Evolutionary conservation across 441 rosid species (phyloP), one percentile per base, ranked within the genome.

Genomic region (Erodium trifolium): DNA sequence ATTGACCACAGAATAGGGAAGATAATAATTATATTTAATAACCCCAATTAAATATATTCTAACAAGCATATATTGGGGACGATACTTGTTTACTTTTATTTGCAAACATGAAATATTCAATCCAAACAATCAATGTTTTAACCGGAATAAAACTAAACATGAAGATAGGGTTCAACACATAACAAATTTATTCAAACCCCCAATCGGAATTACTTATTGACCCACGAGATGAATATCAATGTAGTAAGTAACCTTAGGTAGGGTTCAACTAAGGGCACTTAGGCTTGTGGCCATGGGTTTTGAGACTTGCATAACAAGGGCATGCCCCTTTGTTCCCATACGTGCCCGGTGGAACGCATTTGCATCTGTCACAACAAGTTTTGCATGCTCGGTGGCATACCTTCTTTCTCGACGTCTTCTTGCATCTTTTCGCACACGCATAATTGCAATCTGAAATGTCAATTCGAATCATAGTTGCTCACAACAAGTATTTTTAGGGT

Each of bases 271-370:
- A 88, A 65, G 90, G 95, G 83, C 95, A 89, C 76, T 84, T 89
- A 75, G 73, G 95, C 75, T 72, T 81, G 74, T 87, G 78, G 37
- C 86, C 92, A 70, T 83, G 88, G 51, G 90, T 89, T 60, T 75
- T 83, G 81, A 87, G 85, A 39, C 6, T 74, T 29, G 90, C 89
- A 60, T 89, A 85, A 75, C 92, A 89, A 23, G 92, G 95, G 74
- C 95, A 88, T 9, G 81, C 64, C 13, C 57, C 73, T 68, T 74
- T 78, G 83, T 87, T 82, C 51, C 90, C 92, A 18, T 80, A 85
- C 62, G 90, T 84, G n/a, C 92, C 95, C 0, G 87, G 90, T 0
- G 92, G 95, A 63, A 89, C 95, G 65, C 95, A 87, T 16, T 74
- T 81, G 82, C 96, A 87, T 75, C 81, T 82, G 4, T 60, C 62